Evolutionary conservation across 2,329 filamentous ascomycete genomes (phyloP).

Genomic region (Aspergillus brasiliensis): DNA sequence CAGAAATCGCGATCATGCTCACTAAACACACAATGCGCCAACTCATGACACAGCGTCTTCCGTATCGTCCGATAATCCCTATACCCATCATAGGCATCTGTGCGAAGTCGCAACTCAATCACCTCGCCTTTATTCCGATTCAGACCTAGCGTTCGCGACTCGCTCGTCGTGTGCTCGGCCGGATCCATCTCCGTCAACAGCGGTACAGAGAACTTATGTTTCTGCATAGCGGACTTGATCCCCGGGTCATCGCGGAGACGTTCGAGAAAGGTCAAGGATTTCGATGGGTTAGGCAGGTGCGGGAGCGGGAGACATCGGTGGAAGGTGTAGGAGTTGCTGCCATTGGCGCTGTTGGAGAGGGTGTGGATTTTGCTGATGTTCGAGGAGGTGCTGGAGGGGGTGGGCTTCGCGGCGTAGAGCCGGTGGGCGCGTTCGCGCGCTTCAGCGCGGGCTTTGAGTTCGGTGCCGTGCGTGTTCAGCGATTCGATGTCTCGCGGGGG

Average conservation of each 20-base stretch:
- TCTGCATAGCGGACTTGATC: constrained; percentile 79
- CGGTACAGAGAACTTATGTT: constrained; percentile 80
- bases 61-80: constrained; percentile 89
- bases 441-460: constrained; percentile 26
- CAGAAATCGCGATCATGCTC: constrained; percentile 87
- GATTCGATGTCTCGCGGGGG: constrained; percentile 45
- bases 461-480: constrained; percentile 41
- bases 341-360: constrained; percentile 21
- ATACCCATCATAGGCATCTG: constrained; percentile 92
- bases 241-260: constrained; percentile 80
- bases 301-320: constrained; percentile 72
- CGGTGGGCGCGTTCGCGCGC: constrained; percentile 18
- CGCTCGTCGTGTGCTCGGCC: constrained; percentile 75
- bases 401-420: constrained; percentile 29
- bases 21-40: constrained; percentile 86
- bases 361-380: constrained; percentile 29
- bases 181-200: constrained; percentile 97
- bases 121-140: constrained; percentile 87
- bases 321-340: constrained; percentile 73
- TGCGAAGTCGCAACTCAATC: constrained; percentile 87
- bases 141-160: constrained; percentile 79
- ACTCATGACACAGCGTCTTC: constrained; percentile 90
- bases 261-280: constrained; percentile 70
- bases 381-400: constrained; percentile 61
- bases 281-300: constrained; percentile 74